phyloP scores from a whole-genome alignment of 1,284 basidiomycete species.

The Cutaneotrichosporon daszewskae region DNA sequence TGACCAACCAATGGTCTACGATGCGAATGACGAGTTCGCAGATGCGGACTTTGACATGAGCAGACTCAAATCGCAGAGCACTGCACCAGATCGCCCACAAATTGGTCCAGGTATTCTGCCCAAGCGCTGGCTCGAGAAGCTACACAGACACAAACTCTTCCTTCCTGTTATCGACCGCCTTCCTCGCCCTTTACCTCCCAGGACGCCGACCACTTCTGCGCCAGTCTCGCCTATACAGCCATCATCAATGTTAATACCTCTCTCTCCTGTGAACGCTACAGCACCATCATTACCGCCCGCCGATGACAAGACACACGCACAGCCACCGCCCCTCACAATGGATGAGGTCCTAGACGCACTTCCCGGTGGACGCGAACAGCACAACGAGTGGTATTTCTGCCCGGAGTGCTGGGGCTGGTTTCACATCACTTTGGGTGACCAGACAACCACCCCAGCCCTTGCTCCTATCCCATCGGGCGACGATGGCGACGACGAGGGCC shows the following conservation, averaged over 20 bases:
- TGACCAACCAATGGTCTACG: neutral
- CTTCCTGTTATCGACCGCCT: conserved; percentile 27
- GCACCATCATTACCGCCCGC: neutral
- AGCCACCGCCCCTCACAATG: conserved; percentile 6
- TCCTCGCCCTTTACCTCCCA: conserved; percentile 12
- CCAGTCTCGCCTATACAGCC: neutral
- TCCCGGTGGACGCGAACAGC: conserved; percentile 25
- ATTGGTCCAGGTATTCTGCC: conserved; percentile 34
- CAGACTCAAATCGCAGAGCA: too few species aligned
- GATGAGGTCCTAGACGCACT: conserved; percentile 32
- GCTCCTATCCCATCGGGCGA: too few species aligned
- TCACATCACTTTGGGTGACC: conserved; percentile 17
- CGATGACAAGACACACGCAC: too few species aligned
- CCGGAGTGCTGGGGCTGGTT: conserved; percentile 38
- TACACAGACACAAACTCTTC: conserved; percentile 33
- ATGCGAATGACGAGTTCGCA: neutral
- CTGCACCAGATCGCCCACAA: conserved; percentile 22
- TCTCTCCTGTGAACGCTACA: neutral
- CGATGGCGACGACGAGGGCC: neutral
- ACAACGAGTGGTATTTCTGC: conserved; percentile 40
- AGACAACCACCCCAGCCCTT: neutral
- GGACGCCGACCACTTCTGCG: neutral
- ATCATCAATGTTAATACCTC: neutral
- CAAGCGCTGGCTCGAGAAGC: conserved; percentile 20
- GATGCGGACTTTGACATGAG: neutral